Evolutionary conservation across 805 yeast genomes (phyloP).

Genomic region (Hanseniaspora valbyensis): DNA sequence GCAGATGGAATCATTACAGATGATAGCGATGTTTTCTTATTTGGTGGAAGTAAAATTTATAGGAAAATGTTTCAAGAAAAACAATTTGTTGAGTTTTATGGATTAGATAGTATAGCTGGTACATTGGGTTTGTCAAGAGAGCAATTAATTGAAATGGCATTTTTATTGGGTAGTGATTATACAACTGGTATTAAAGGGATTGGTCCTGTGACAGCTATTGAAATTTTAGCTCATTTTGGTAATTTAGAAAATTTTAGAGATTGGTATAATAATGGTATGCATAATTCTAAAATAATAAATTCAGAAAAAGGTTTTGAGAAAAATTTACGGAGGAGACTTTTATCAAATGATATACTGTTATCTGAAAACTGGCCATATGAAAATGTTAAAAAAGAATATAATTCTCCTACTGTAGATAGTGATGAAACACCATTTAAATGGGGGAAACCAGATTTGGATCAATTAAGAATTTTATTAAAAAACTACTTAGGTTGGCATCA

Average conservation of each 20-base stretch:
- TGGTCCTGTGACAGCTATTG: constrained; percentile 90
- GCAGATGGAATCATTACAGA: constrained; percentile 96
- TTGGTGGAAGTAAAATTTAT: constrained; percentile 77
- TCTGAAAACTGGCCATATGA: constrained; percentile 56
- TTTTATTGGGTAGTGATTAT: constrained; percentile 85
- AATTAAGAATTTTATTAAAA: constrained; percentile 58
- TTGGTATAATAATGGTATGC: constrained; percentile 36
- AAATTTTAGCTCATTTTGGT: constrained; percentile 75
- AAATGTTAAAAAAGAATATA: constrained; percentile 61
- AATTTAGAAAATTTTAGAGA: constrained; percentile 30
- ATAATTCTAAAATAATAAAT: constrained; percentile 32
- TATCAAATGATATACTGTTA: constrained; percentile 44
- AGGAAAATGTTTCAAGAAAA: constrained; percentile 91
- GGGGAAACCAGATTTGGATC: constrained; percentile 84
- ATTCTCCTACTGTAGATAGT: constrained; percentile 70
- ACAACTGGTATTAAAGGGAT: constrained; percentile 86
- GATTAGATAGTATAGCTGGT: constrained; percentile 42
- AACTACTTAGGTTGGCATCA: constrained; percentile 70
- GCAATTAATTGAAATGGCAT: constrained; percentile 68
- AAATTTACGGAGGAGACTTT: constrained; percentile 45
- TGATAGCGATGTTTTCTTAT: constrained; percentile 91
- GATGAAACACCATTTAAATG: constrained; percentile 71
- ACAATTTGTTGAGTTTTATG: constrained; percentile 79
- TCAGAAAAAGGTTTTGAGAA: constrained; percentile 42
- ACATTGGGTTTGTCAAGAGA: constrained; percentile 55